phyloP scores from a whole-genome alignment of 2,329 filamentous ascomycete species.

The Aspergillus tubingensis region DNA sequence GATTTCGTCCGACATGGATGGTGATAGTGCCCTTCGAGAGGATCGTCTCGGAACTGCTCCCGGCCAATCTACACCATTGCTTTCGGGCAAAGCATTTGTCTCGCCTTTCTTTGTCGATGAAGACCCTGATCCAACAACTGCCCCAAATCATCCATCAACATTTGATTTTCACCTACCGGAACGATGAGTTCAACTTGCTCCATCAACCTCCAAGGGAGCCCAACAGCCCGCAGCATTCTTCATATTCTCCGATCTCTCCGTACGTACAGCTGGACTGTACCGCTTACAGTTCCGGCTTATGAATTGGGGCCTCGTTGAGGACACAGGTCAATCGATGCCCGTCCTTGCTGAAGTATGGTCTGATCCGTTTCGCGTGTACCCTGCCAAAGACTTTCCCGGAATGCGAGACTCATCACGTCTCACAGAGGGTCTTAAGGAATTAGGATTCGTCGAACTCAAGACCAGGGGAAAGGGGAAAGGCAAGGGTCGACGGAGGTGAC shows the following conservation, averaged over 20 bases:
- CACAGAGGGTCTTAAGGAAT: constrained; percentile 41
- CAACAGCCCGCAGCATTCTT: constrained; percentile 47
- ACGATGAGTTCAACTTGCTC: constrained; percentile 1
- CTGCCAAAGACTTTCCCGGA: constrained; percentile 48
- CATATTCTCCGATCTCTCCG: constrained; percentile 51
- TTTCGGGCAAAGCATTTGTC: constrained; percentile 44
- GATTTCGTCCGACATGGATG: constrained; percentile 8
- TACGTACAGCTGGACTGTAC: constrained; percentile 48
- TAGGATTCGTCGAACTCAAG: constrained; percentile 46
- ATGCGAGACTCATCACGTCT: constrained; percentile 45
- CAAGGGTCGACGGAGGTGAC: constrained; percentile 32
- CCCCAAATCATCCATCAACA: constrained; percentile 40
- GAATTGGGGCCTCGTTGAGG: constrained; percentile 41
- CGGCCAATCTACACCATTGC: constrained; percentile 30
- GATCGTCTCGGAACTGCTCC: constrained; percentile 20
- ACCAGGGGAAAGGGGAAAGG: constrained; percentile 40
- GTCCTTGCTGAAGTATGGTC: constrained; percentile 45
- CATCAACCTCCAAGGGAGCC: constrained; percentile 17
- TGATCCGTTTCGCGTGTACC: constrained; percentile 44
- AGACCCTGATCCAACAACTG: constrained; percentile 47
- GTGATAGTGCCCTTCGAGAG: constrained; percentile 18
- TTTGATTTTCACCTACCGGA: constrained; percentile 13
- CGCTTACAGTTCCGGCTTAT: constrained; percentile 50
- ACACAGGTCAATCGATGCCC: constrained; percentile 38
- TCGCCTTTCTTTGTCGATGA: constrained; percentile 46